These are phyloP conservation scores for Wickerhamiella vanderwaltii DNA, from an alignment of 805 yeast genomes.

Conservation along the genomic window DNA sequence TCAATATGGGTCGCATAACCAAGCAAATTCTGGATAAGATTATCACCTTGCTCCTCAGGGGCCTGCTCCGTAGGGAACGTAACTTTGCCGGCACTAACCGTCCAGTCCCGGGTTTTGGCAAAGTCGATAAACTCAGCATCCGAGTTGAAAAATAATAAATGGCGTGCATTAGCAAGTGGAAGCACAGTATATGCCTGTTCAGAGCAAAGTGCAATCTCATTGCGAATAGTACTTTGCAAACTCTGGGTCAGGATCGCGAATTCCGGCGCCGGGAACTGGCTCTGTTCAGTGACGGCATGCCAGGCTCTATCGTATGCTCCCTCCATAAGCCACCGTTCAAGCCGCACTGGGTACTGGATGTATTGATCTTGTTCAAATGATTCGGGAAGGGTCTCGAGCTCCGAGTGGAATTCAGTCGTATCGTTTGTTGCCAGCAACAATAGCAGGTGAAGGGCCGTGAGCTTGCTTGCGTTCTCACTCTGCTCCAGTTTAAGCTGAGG, in stretches of 20 bases:
- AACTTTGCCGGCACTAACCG: constrained; percentile 34
- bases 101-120: constrained; percentile 48
- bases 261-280: constrained; percentile 48
- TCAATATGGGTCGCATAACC: constrained; percentile 85
- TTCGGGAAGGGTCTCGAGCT: constrained; percentile 56
- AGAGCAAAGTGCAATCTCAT: constrained; percentile 73
- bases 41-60: constrained; percentile 30
- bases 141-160: constrained; percentile 54
- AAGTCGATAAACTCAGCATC: constrained; percentile 45
- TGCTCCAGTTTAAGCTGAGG: constrained; percentile 29
- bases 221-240: constrained; percentile 65
- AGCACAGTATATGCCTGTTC: constrained; percentile 64
- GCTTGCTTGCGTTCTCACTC: constrained; percentile 55
- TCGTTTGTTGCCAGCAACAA: constrained; percentile 71
- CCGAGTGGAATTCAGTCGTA: constrained; percentile 80
- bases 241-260: constrained; percentile 66
- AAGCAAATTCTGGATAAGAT: constrained; percentile 57
- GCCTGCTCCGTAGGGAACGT: constrained; percentile 29
- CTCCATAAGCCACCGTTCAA: constrained; percentile 91
- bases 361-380: constrained; percentile 55
- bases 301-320: constrained; percentile 91
- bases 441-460: constrained; percentile 64
- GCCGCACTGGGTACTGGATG: constrained; percentile 71
- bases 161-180: constrained; percentile 74
- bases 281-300: constrained; percentile 50